Evolutionary conservation across 2,329 filamentous ascomycete species (phyloP), one percentile per base, ranked within the genome.

Genomic region (Arthroderma uncinatum): DNA sequence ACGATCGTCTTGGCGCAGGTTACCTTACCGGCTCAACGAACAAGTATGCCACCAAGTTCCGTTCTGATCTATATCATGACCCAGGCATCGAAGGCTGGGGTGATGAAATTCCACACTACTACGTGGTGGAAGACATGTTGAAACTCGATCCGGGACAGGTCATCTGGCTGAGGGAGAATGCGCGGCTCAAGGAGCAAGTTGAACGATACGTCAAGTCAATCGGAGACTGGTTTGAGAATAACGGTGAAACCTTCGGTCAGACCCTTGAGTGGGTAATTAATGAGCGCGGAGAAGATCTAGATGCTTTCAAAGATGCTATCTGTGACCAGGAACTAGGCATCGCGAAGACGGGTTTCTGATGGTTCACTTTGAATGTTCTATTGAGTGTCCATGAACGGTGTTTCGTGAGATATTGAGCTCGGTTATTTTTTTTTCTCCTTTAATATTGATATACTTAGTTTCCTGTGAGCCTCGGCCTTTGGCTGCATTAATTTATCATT

Each of bases 101-200:
- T 30, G 81, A 84, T 62, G 81, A 83, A 57, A 80, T 83, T 53
- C 73, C 75, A 12, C 81, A 84, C 60, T 84, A 84, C 65, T 84
- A 84, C 62, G 73, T 84, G 4, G 76, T 84, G 2, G 79, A 84
- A 62, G 81, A 84, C 60, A 82, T 83, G 77, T 71, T 84, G 68
- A 84, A 84, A 67, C 71, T 84, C 37, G 78, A 83, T 58, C 82
- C 82, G 0, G 78, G 76, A 39, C 80, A 84, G 66, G 72, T 84
- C 7, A 63, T 84, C 60, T 80, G 76, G 72, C 66, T 84, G 57
- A 77, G 76, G 57, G 78, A 82, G 60, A 73, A 81, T 61, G 78
- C 78, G 42, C 76, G 76, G 34, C 63, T 78, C 8, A 83, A 83
- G 66, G 72, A 76, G 10, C 77, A 82, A 65, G 81, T 84, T 3